A percentile compares a stretch with the other conserved stretches of the same genome.
Evolutionary conservation across 1,139 yeast genomes (phyloP).

Genomic region (Pichia sp.): DNA sequence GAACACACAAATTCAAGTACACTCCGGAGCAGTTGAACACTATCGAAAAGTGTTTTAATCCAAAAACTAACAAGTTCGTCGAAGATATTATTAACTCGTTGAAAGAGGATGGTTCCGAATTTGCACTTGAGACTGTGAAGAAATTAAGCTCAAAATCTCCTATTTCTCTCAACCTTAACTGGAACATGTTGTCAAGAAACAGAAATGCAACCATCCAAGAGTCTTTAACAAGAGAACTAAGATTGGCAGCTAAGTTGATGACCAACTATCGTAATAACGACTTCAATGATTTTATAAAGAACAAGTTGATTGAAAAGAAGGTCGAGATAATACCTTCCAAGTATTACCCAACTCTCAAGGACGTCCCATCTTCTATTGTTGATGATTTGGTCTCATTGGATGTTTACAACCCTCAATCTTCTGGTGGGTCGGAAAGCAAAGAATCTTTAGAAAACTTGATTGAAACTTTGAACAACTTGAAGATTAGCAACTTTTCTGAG

Average conservation of each 20-base stretch:
- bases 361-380: conserved; percentile 31
- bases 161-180: conserved; percentile 71
- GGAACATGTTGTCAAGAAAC: conserved; percentile 66
- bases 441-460: conserved; percentile 21
- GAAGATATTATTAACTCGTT: conserved; percentile 61
- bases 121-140: conserved; percentile 58
- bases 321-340: conserved; percentile 23
- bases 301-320: conserved; percentile 50
- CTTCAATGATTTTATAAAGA: conserved; percentile 72
- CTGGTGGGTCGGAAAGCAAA: conserved; percentile 8
- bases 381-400: conserved; percentile 28
- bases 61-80: conserved; percentile 44
- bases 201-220: conserved; percentile 53
- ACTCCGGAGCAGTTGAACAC: conserved; percentile 52
- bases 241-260: conserved; percentile 76
- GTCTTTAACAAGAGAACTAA: conserved; percentile 70
- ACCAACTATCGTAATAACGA: conserved; percentile 52
- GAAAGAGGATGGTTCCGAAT: conserved; percentile 52
- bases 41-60: conserved; percentile 64
- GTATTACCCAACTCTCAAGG: conserved; percentile 34
- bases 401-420: conserved; percentile 23
- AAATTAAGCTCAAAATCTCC: conserved; percentile 64
- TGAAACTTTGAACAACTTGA: conserved; percentile 32
- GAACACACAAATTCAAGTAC: conserved; percentile 56
- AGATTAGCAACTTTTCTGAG: conserved; percentile 30